Conservation (phyloP, 2,329 filamentous ascomycete genomes). For the Cercospora berteroae region DNA sequence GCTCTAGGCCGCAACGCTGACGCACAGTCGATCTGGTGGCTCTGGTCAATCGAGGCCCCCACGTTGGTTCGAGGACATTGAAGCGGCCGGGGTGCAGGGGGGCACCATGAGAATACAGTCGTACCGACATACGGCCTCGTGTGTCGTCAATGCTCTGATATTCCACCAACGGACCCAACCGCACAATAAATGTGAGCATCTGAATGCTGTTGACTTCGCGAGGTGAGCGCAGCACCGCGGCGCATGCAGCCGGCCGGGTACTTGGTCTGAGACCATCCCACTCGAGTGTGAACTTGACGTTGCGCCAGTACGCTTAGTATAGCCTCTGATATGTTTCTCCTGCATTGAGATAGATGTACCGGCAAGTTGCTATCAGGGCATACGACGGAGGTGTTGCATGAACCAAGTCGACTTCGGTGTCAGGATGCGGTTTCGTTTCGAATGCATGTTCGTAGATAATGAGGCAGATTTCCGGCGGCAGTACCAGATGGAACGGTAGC, state of each 20-base stretch:
- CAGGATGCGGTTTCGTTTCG: background rate
- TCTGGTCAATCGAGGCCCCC: background rate
- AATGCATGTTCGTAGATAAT: background rate
- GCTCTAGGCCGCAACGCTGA: background rate
- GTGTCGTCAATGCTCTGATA: background rate
- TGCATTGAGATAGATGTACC: background rate
- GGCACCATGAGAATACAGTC: background rate
- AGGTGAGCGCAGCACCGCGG: background rate
- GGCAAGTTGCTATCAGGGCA: background rate
- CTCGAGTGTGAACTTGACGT: background rate
- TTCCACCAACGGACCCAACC: background rate
- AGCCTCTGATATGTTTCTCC: background rate
- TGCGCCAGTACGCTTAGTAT: background rate
- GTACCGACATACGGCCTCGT: background rate
- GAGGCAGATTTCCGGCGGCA: background rate
- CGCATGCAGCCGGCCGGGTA: background rate
- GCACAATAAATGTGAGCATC: background rate
- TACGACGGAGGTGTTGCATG: background rate
- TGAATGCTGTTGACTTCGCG: background rate
- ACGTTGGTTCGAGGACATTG: background rate
- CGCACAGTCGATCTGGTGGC: background rate
- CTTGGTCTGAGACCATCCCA: background rate
- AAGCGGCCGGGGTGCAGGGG: background rate
- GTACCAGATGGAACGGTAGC: background rate
- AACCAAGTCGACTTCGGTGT: background rate